Evolutionary conservation across 441 rosid species (phyloP).

Genomic region (Aquilaria agallochum): DNA sequence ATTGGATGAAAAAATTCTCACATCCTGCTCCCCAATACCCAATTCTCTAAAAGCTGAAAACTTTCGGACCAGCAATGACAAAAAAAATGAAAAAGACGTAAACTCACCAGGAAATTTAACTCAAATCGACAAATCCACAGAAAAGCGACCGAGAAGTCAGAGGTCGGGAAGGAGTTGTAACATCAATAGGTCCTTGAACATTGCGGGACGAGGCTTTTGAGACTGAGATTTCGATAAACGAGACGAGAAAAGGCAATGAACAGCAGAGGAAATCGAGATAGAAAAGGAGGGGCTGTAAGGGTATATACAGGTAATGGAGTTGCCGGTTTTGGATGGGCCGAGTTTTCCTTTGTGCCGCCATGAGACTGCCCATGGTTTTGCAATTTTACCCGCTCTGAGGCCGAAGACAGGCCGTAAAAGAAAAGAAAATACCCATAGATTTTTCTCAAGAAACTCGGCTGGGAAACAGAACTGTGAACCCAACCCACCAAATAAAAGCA

Average conservation of each 20-base stretch:
- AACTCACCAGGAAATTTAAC: slow-evolving; percentile 9
- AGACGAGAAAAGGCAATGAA: neutral
- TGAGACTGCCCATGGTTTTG: slow-evolving; percentile 62
- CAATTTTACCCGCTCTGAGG: slow-evolving; percentile 1
- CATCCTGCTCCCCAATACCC: neutral
- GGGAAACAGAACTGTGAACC: neutral
- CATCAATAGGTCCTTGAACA: slow-evolving; percentile 10
- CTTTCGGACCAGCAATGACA: neutral
- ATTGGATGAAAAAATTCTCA: slow-evolving; percentile 1
- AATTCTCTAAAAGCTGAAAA: neutral
- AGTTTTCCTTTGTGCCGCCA: slow-evolving; percentile 17
- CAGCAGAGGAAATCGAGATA: neutral
- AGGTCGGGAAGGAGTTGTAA: slow-evolving; percentile 13
- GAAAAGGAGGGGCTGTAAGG: neutral
- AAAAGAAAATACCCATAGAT: slow-evolving; percentile 21
- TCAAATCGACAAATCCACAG: neutral
- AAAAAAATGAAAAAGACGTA: slow-evolving; percentile 9
- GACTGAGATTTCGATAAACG: too few species aligned
- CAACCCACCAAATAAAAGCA: neutral
- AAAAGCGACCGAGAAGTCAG: slow-evolving; percentile 1
- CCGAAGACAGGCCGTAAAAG: neutral
- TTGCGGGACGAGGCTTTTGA: neutral
- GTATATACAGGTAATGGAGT: slow-evolving; percentile 31
- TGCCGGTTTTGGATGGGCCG: slow-evolving; percentile 31
- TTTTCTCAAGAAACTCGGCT: slow-evolving; percentile 2